Evolutionary conservation across 2,329 filamentous ascomycete species (phyloP), one percentile per base, ranked within the genome.

Genomic region (Claviceps sp.): DNA sequence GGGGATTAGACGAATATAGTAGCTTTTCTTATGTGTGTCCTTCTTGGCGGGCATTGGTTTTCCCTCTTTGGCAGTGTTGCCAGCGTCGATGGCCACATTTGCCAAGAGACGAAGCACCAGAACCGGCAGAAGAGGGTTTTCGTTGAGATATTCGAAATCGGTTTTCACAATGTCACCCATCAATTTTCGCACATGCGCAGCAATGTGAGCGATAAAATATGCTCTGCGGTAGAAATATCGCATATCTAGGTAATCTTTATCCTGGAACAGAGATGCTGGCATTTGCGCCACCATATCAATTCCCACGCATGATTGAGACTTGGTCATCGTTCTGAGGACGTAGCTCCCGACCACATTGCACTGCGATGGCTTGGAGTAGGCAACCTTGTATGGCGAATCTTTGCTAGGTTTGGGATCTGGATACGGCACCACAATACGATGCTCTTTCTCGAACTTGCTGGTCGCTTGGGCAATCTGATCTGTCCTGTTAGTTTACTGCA

Each of bases 201-300:
- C 82, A 52, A 97, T 72, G 57, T 86, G 88, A 38, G 90, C 88
- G 49, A 97, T 72, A 63, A 94, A 97, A 68, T 91, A 97, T 13
- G 93, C 87, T 56, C 90, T 77, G 62, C 95, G 94, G 70, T 96
- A 90, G 64, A 96, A 95, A 70, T 95, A 97, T 55, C 93, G 81
- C 72, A 93, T 78, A 65, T 95, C 89, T 48, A 90, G 76, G 65
- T 91, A 96, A 68, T 98, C 93, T 69, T 97, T 97, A 45, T 94
- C 87, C 62, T 95, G 89, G 61, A 97, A 90, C 13, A 95, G 69
- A 1, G 77, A 70, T 53, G 72, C 67, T 5, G 93, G 91, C 81
- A 98, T 94, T 47, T 86, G 85, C 16, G 95, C 81, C 5, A 91
- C 82, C 76, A 97, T 80, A 66, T 97, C 91, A 54, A 96, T 75